A percentile compares a stretch with the other conserved stretches of the same genome.
Evolutionary conservation across 2,329 filamentous ascomycete genomes (phyloP).

Genomic region (Geoglossum cookeanum): DNA sequence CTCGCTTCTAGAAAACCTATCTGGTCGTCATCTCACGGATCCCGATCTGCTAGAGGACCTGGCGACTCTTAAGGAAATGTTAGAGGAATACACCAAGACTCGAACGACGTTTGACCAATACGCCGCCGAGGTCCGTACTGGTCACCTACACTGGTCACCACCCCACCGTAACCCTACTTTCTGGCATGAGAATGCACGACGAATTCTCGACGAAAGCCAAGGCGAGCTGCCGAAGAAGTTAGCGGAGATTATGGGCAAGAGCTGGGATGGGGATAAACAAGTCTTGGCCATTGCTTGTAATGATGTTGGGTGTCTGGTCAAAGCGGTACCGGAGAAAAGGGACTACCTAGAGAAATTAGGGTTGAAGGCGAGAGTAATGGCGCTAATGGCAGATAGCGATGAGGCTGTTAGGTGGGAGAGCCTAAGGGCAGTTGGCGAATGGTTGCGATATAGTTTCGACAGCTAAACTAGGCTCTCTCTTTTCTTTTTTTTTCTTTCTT

Average conservation of each 20-base stretch:
- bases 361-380: slow-evolving; percentile 76
- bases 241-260: slow-evolving; percentile 67
- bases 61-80: slow-evolving; percentile 28
- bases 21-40: slow-evolving; percentile 30
- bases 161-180: slow-evolving; percentile 74
- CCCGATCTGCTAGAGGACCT: slow-evolving; percentile 30
- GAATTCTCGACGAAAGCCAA: slow-evolving; percentile 68
- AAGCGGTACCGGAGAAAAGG: slow-evolving; percentile 73
- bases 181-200: slow-evolving; percentile 79
- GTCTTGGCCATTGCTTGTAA: slow-evolving; percentile 87
- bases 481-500: too few species aligned
- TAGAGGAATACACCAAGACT: slow-evolving; percentile 27
- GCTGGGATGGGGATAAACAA: slow-evolving; percentile 67
- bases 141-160: slow-evolving; percentile 82
- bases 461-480: not conserved
- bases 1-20: slow-evolving; percentile 36
- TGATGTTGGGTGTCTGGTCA: slow-evolving; percentile 74
- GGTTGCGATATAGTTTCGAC: slow-evolving; percentile 39
- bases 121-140: slow-evolving; percentile 65
- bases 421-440: slow-evolving; percentile 63
- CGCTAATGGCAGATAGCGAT: slow-evolving; percentile 76
- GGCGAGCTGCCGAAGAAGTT: slow-evolving; percentile 62
- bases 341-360: slow-evolving; percentile 64
- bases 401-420: slow-evolving; percentile 88
- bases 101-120: slow-evolving; percentile 48